These are phyloP conservation scores for Berkeleyomyces rouxiae DNA, from an alignment of 2,329 filamentous ascomycete species.

Conservation along the genomic window DNA sequence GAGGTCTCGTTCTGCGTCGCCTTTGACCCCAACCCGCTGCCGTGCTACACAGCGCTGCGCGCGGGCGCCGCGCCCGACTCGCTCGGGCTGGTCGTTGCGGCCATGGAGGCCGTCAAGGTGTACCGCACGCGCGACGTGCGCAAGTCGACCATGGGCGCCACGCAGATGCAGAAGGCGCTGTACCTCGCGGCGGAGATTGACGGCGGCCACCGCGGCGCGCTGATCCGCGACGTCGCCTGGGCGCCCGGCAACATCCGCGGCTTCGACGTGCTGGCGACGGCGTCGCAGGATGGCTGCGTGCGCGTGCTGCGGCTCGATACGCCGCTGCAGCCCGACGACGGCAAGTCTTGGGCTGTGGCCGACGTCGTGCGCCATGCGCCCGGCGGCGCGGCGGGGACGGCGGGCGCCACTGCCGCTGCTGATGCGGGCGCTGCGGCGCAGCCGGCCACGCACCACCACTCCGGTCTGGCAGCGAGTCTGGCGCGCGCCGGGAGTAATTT, in stretches of 20 bases:
- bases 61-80: constrained; percentile 70
- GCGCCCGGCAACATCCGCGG: constrained; percentile 80
- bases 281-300: constrained; percentile 79
- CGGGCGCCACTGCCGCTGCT: constrained; percentile 15
- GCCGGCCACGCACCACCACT: constrained; percentile 20
- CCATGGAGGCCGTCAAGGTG: constrained; percentile 67
- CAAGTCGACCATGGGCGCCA: constrained; percentile 33
- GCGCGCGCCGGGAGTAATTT: constrained; percentile 14
- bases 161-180: constrained; percentile 54
- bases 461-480: constrained; percentile 10
- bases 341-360: constrained; percentile 32
- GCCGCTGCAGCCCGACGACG: constrained; percentile 29
- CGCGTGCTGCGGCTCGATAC: constrained; percentile 73
- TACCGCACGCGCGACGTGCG: constrained; percentile 54
- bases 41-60: constrained; percentile 59
- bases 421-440: constrained; percentile 18
- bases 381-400: constrained; percentile 19
- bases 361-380: constrained; percentile 23
- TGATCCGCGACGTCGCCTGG: constrained; percentile 84
- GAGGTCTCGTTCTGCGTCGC: constrained; percentile 74
- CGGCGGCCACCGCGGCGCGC: constrained; percentile 38
- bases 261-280: constrained; percentile 79
- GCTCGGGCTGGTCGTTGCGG: constrained; percentile 67
- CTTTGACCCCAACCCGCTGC: constrained; percentile 76
- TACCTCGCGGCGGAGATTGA: constrained; percentile 64